Conservation (phyloP, 805 yeast genomes). For the Kuraishia molischiana region DNA sequence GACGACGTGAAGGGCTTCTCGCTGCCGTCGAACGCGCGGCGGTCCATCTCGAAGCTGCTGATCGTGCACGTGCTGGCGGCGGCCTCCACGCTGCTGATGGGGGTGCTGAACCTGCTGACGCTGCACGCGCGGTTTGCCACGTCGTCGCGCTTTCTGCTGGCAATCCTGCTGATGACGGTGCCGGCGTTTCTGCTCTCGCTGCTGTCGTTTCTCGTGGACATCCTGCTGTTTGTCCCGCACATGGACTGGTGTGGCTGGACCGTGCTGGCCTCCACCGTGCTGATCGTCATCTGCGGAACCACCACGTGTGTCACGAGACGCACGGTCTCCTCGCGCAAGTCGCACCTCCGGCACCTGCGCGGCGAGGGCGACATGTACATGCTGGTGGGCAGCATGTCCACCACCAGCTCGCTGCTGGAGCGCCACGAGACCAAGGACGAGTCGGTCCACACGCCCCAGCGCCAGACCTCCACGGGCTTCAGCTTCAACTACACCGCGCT, state of each 20-base stretch:
- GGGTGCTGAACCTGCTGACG: slow-evolving; percentile 28
- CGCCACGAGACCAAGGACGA: neutral
- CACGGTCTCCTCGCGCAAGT: slow-evolving; percentile 40
- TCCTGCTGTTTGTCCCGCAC: slow-evolving; percentile 66
- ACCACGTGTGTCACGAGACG: slow-evolving; percentile 66
- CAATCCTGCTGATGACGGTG: slow-evolving; percentile 47
- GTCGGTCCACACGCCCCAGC: neutral
- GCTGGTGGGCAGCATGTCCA: neutral
- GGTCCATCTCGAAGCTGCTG: slow-evolving; percentile 46
- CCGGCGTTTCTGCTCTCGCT: slow-evolving; percentile 63
- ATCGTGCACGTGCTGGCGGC: slow-evolving; percentile 62
- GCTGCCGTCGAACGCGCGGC: slow-evolving; percentile 51
- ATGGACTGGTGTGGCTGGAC: slow-evolving; percentile 84
- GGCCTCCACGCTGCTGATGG: slow-evolving; percentile 38
- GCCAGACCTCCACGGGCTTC: neutral
- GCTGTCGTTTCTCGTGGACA: slow-evolving; percentile 73
- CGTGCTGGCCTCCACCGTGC: slow-evolving; percentile 56
- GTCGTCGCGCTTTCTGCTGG: slow-evolving; percentile 34
- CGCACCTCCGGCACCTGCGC: slow-evolving; percentile 1
- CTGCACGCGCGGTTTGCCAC: slow-evolving; percentile 22
- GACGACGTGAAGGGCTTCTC: slow-evolving; percentile 28
- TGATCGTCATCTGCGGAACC: slow-evolving; percentile 55
- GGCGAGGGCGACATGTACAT: neutral
- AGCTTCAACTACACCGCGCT: neutral
- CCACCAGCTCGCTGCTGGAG: neutral